Evolutionary conservation across 2,329 filamentous ascomycete genomes (phyloP), one percentile per base, ranked within the genome.

Genomic region (Sarocladium strictum): DNA sequence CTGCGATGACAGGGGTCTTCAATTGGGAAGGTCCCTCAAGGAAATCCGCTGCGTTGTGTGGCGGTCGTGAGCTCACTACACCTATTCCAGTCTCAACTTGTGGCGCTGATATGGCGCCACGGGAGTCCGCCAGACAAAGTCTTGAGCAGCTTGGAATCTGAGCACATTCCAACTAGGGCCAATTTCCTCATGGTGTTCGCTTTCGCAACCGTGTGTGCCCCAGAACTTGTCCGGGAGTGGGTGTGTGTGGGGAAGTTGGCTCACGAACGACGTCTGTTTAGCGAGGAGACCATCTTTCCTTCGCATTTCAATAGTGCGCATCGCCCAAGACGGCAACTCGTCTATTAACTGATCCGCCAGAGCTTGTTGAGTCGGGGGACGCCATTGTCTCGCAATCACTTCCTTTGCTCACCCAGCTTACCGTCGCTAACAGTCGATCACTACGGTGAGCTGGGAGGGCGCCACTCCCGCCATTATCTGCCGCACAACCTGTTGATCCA

Each of bases 21-120:
- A 35, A 51, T 51, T 14, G 17, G 47, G 47, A 51, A 51, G 47
- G 47, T 51, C 43, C 11, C 9, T 43, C 24, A 17, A 47, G 23
- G 23, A 47, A 24, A 47, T 47, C 29, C 9, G 24, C 24, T 17
- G 24, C 29, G 4, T 27, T 24, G 12, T 29, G 43, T 47, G 43
- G 43, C 43, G 21, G 7, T 17, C 12, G 4, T 43, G 17, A 10
- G 17, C 7, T 47, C 11, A 9, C 6, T 14, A 11, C 24, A 47
- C 11, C 23, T 27, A 10, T 10, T 3, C 23, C 17, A 3, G 29
- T 29, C 12, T 17, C 43, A 23, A 47, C 47, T 35, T 51, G 27
- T 33, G 47, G 47, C 47, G 47, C 27, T 32, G 43, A 3, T 14
- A 51, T 51, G 43, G n/a, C 43, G 29, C 43, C 43, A 47, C 17